Evolutionary conservation across 2,329 filamentous ascomycete genomes (phyloP), one percentile per base, ranked within the genome.

Genomic region (Colletotrichum theobromicola): DNA sequence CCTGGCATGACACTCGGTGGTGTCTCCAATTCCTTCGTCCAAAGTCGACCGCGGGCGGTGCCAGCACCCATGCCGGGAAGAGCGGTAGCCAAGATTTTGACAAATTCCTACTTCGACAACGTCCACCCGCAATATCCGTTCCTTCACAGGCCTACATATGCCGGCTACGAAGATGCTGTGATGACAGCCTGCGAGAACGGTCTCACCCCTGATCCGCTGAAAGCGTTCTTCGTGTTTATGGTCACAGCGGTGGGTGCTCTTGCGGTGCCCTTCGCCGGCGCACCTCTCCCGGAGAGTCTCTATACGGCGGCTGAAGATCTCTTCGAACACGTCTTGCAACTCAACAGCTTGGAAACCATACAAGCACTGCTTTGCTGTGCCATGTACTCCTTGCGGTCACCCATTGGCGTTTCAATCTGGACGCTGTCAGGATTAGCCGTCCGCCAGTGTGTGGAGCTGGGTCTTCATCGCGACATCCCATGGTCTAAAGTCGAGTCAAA

Each of bases 381-480:
- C 2, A 75, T 80, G 35, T 80, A 79, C 75, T 80, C 80, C 35
- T 62, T 82, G 21, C 60, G 81, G 61, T 80, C 79, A 1, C 64
- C 77, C 0, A 75, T 67, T 4, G 81, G 81, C 7, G 67, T 79
- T 37, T 81, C 79, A 0, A 65, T 76, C 9, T 83, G 81, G 81
- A 80, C 78, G 65, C 62, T 82, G 2, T 78, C 81, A 5, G 81
- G 81, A 2, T 32, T 82, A 32, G 81, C 82, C 12, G 61, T 83
- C 2, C 77, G 82, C 9, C 80, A 82, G 34, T 83, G 81, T 62
- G 78, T 82, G 28, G 80, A 83, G 46, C 74, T 83, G 6, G 81
- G 81, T 1, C 81, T 81, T 50, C 82, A 83, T 74, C 77, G 81
- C 2, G 26, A 61, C 5, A 26, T 30, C 2, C 21, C 21, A 16